Evolutionary conservation across 2,329 filamentous ascomycete genomes (phyloP), one percentile per base, ranked within the genome.

Genomic region (Mariannaea elegans): DNA sequence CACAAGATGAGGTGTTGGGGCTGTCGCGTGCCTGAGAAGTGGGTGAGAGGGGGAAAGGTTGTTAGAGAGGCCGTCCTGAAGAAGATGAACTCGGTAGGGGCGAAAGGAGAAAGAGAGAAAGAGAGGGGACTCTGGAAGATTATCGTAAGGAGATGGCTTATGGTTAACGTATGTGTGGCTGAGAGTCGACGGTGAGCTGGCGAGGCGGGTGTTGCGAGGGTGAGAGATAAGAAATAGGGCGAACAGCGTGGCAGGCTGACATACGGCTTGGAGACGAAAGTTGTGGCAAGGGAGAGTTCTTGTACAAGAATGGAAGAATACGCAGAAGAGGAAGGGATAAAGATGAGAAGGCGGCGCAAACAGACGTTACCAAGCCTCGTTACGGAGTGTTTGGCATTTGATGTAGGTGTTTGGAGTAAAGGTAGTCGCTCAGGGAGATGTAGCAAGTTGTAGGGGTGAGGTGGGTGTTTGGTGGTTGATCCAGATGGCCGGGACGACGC

Each of bases 401-500:
- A 24, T 52, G 60, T 38, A 42, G 62, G 34, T 60, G 62, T 55
- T 59, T 47, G 49, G 39, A 46, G 56, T 24, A 48, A 53, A 55
- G 59, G 44, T 32, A 39, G 52, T 51, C 52, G 56, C 23, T 49
- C 44, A 38, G 44, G 50, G 39, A 63, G 44, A 65, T 51, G 53
- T 62, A 19, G 23, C 36, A 38, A 36, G 23, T 21, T 48, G 55
- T 58, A 62, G 38, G 23, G 41, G 59, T 16, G 18, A 16, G 3
- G 51, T 57, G 41, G 53, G 57, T 60, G 54, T 59, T 56, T 58
- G 63, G 59, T 56, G 53, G 56, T 69, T 67, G 67, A 70, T 69
- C 68, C 68, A 71, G 65, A 70, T 71, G 65, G 65, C 65, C 66
- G 68, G 68, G 68, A 64, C 67, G 62, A 56, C 51, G 56, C 55